A percentile compares a stretch with the other conserved stretches of the same genome.
phyloP scores from a whole-genome alignment of 2,329 filamentous ascomycete species.

The Capronia coronata region DNA sequence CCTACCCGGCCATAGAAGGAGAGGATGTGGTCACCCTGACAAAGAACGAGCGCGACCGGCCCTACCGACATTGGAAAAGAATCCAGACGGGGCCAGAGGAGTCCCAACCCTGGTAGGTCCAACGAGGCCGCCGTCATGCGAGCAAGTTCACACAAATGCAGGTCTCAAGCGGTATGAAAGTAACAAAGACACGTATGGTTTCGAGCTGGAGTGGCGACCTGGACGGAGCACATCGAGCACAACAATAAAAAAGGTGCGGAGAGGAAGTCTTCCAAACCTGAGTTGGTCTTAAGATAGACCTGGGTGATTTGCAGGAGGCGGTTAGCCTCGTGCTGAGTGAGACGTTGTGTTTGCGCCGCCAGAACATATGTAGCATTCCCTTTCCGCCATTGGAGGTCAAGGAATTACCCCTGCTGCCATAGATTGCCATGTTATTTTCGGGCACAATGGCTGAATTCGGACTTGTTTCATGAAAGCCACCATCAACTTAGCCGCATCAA shows the following conservation, averaged over 20 bases:
- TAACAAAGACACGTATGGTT: too few relatives aligned
- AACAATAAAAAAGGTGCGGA: not conserved
- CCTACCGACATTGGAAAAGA: too few relatives aligned
- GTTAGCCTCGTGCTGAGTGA: constrained; percentile 1
- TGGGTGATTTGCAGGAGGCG: constrained; percentile 6
- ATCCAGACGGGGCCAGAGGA: too few relatives aligned
- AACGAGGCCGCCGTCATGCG: too few relatives aligned
- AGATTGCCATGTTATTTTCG: constrained; percentile 15
- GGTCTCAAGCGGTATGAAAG: too few relatives aligned
- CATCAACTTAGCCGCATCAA: constrained; percentile 14
- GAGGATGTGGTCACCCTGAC: too few relatives aligned
- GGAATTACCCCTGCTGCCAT: constrained; percentile 7
- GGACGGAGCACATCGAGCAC: not conserved
- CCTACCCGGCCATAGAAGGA: too few relatives aligned
- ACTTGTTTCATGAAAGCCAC: constrained; percentile 2
- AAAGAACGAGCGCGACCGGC: too few relatives aligned
- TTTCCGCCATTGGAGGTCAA: constrained; percentile 1
- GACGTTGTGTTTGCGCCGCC: not conserved
- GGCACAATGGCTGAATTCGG: not conserved
- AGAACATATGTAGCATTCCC: not conserved
- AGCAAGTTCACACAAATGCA: too few relatives aligned
- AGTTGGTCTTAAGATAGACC: not conserved
- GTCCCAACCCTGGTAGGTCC: too few relatives aligned
- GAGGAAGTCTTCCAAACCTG: not conserved
- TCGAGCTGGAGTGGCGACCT: too few relatives aligned